A percentile compares a stretch with the other conserved stretches of the same genome.
Evolutionary conservation across 2,329 filamentous ascomycete species (phyloP).

Genomic region (Curvularia verruculosa): DNA sequence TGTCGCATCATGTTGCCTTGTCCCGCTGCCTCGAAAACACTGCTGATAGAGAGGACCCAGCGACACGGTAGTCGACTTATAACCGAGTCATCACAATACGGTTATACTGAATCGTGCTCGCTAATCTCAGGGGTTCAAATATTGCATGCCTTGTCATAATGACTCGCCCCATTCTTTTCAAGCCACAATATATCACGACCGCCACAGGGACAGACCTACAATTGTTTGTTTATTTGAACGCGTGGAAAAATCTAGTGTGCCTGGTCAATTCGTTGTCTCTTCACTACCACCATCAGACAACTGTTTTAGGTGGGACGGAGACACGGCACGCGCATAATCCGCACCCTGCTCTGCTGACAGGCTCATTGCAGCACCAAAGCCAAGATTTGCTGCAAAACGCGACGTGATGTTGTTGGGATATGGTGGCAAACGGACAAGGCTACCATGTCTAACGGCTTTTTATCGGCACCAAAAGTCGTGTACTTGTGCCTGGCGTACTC

Average conservation of each 20-base stretch:
- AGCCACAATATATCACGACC: not conserved
- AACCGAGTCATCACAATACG: constrained; percentile 4
- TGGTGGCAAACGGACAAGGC: not conserved
- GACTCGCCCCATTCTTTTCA: not conserved
- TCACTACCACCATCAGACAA: not conserved
- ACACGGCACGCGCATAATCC: not conserved
- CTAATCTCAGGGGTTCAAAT: constrained; percentile 15
- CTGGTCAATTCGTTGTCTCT: not conserved
- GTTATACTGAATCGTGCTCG: constrained; percentile 1
- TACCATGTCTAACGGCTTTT: not conserved
- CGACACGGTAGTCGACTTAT: not conserved
- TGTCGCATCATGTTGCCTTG: not conserved
- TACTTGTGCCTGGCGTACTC: too few relatives aligned
- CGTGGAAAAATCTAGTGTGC: not conserved
- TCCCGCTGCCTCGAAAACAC: not conserved
- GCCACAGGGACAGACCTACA: not conserved
- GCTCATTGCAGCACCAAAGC: not conserved
- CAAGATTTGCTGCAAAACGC: not conserved
- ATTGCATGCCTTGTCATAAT: not conserved
- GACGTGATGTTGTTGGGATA: not conserved
- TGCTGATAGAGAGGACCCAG: not conserved
- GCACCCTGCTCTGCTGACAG: not conserved
- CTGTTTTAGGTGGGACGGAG: not conserved
- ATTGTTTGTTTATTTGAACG: not conserved
- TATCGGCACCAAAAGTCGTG: not conserved